phyloP scores from a whole-genome alignment of 371 early-diverging fungal species.

The Syncephalastrum racemosum region DNA sequence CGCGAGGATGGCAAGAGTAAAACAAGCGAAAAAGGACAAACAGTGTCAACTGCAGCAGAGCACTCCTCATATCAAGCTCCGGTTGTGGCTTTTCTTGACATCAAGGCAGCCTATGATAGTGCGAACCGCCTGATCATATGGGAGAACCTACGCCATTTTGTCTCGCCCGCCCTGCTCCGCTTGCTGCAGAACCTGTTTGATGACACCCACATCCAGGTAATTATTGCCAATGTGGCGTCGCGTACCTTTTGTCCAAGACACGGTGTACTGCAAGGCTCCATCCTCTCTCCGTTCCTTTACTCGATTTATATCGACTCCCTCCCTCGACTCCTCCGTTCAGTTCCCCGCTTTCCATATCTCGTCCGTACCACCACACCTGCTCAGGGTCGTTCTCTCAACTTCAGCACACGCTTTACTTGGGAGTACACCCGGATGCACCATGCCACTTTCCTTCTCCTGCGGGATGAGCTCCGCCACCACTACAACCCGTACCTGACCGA shows the following conservation, averaged over 20 bases:
- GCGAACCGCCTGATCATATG: constrained; percentile 19
- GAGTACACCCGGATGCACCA: too few relatives aligned
- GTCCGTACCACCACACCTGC: too few relatives aligned
- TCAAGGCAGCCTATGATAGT: constrained; percentile 23
- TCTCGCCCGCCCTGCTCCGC: not conserved
- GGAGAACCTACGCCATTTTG: not conserved
- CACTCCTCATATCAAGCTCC: constrained; percentile 2
- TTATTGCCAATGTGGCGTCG: constrained; percentile 9
- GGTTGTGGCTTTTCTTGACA: constrained; percentile 24
- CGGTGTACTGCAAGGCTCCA: constrained; percentile 27
- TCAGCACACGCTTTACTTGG: too few relatives aligned
- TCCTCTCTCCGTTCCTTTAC: constrained; percentile 27
- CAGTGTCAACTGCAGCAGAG: too few relatives aligned
- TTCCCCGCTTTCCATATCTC: not conserved
- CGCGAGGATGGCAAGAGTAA: too few relatives aligned
- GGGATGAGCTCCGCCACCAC: too few relatives aligned
- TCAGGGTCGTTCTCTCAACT: too few relatives aligned
- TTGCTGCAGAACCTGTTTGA: constrained; percentile 19
- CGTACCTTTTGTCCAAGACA: constrained; percentile 8
- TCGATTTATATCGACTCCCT: constrained; percentile 24
- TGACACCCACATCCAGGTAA: constrained; percentile 8
- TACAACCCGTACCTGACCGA: too few relatives aligned
- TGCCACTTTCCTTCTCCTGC: too few relatives aligned
- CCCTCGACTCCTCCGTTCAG: constrained; percentile 9
- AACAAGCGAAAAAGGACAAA: too few relatives aligned